These are phyloP conservation scores for Fusarium kyushuense DNA, from an alignment of 2,329 filamentous ascomycete genomes.

Conservation along the genomic window DNA sequence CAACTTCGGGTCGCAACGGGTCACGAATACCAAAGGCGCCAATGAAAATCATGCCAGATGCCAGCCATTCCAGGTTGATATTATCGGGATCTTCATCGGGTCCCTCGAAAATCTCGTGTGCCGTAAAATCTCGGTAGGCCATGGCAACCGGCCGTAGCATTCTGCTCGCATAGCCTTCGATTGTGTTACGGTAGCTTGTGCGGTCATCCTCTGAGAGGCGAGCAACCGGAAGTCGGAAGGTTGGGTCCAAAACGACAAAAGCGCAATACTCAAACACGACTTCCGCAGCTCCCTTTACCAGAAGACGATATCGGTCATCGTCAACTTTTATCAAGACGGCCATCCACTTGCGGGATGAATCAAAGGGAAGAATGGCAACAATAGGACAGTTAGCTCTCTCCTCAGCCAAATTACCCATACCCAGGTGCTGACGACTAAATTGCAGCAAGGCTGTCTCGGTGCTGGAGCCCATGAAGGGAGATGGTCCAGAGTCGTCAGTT, in stretches of 20 bases:
- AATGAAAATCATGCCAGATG: slow-evolving; percentile 76
- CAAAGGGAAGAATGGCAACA: slow-evolving; percentile 65
- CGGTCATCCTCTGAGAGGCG: slow-evolving; percentile 51
- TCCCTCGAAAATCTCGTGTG: slow-evolving; percentile 73
- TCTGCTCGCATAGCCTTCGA: slow-evolving; percentile 69
- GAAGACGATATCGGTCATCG: slow-evolving; percentile 61
- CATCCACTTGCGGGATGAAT: slow-evolving; percentile 68
- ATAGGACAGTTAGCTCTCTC: slow-evolving; percentile 61
- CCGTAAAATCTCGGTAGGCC: slow-evolving; percentile 78
- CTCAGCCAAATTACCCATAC: slow-evolving; percentile 58
- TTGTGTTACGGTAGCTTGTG: slow-evolving; percentile 50
- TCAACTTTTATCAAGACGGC: slow-evolving; percentile 63
- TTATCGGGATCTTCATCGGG: slow-evolving; percentile 51
- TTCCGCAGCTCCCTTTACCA: slow-evolving; percentile 70
- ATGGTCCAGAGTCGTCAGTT: slow-evolving; percentile 53
- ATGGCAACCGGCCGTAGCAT: slow-evolving; percentile 82
- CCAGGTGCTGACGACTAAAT: slow-evolving; percentile 63
- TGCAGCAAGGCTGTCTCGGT: slow-evolving; percentile 66
- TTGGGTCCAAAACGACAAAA: slow-evolving; percentile 60
- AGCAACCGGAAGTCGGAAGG: slow-evolving; percentile 45
- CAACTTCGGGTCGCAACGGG: slow-evolving; percentile 70
- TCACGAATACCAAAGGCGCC: slow-evolving; percentile 76
- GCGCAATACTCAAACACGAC: slow-evolving; percentile 63
- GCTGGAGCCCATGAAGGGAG: slow-evolving; percentile 65
- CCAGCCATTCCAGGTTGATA: slow-evolving; percentile 55